These are phyloP conservation scores for Spiromastix sp. DNA, from an alignment of 2,329 filamentous ascomycete genomes.

Conservation along the genomic window DNA sequence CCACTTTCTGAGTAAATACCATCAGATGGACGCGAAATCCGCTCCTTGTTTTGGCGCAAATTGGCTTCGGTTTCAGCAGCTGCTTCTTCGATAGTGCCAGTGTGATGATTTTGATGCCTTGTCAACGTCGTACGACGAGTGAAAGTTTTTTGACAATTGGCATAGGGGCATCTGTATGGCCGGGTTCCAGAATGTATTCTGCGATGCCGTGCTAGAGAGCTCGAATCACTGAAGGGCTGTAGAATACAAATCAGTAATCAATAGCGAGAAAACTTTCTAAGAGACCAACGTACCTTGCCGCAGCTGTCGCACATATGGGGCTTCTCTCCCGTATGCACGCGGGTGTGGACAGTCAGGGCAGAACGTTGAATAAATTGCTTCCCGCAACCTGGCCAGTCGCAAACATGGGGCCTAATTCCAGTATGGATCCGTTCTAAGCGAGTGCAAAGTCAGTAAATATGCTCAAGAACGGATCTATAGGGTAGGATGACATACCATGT, in stretches of 20 bases:
- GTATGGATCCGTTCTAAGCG: constrained; percentile 82
- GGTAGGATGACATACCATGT: constrained; percentile 58
- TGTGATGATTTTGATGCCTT: constrained; percentile 91
- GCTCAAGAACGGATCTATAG: constrained; percentile 1
- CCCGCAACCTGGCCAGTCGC: constrained; percentile 76
- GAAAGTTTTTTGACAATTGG: constrained; percentile 97
- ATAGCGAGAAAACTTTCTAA: not conserved
- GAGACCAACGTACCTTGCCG: constrained; percentile 61
- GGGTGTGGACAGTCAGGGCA: constrained; percentile 85
- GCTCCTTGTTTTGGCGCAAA: constrained; percentile 48
- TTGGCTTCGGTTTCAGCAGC: constrained; percentile 81
- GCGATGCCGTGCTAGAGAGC: constrained; percentile 83
- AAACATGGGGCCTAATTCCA: constrained; percentile 81
- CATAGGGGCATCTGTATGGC: constrained; percentile 95
- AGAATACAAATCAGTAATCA: not conserved
- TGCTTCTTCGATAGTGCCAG: constrained; percentile 87
- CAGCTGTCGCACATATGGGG: constrained; percentile 96
- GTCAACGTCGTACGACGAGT: constrained; percentile 91
- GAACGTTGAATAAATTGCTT: constrained; percentile 98
- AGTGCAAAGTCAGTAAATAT: constrained; percentile 6
- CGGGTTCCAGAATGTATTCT: constrained; percentile 92
- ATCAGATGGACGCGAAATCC: constrained; percentile 26
- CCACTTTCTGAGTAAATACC: constrained; percentile 34
- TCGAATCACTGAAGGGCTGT: constrained; percentile 92
- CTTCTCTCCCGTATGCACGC: constrained; percentile 96